Evolutionary conservation across 164 flowering plant genomes (phyloP), one percentile per base, ranked within the genome.

Genomic region (Houttuynia cordata): DNA sequence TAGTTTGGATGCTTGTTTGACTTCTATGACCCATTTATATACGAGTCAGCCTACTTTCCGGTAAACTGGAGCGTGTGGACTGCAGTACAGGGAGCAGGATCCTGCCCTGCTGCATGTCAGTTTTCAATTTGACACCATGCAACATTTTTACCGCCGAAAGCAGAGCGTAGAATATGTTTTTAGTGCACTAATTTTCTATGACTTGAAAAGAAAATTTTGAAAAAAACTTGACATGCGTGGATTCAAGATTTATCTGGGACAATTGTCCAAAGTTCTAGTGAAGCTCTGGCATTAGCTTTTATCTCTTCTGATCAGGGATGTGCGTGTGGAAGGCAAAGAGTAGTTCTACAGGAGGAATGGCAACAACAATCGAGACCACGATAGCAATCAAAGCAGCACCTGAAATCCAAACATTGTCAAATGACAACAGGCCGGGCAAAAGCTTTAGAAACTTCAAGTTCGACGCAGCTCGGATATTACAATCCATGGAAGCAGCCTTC

Each of bases 311-410:
- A 45, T 45, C 23, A 93, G 96, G 82, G 51, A 51, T 80, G 8
- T 78, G 69, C 47, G 78, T 86, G 39, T 89, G 97, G 97, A 93
- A 82, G 68, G 94, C 94, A 20, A 93, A 83, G 74, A 74, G 60
- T 62, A 72, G 75, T 63, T 77, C 85, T 22, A 56, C 67, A 7
- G 92, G 92, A 50, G 80, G 80, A 67, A 72, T 77, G 20, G 62
- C 60, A 40, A 56, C 70, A 60, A 51, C 62, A n/a, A n/a, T n/a
- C 24, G 90, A 84, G 65, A 71, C 41, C 74, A 81, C 75, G 47
- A 18, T 45, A 17, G 12, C 68, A n/a, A 60, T 63, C 9, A 81
- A 74, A 67, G 66, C 78, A 20, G 79, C 56, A 58, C 40, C 72
- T 53, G 82, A 81, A 53, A 55, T 68, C 63, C 67, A 58, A 40